Evolutionary conservation across 2,329 filamentous ascomycete genomes (phyloP), one percentile per base, ranked within the genome.

Genomic region (Monosporascus sp.): DNA sequence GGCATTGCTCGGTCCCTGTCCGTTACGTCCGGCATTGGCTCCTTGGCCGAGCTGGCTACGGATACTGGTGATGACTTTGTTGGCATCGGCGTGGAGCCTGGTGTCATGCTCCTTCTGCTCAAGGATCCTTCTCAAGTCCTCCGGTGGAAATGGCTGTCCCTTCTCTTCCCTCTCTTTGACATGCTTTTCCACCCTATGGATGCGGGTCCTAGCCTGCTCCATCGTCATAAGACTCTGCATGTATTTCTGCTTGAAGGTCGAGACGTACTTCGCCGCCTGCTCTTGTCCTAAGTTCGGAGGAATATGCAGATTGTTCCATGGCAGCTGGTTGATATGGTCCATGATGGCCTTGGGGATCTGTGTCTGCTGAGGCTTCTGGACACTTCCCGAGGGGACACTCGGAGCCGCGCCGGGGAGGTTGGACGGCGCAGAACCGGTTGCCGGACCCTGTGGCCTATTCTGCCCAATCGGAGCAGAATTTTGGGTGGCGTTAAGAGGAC

Each of bases 121-220:
- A 24, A 56, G 50, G 5, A 58, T 39, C 18, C 57, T 61, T 24
- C 64, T 64, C 7, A 58, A 5, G 20, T 68, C 65, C 0, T 67
- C 66, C 0, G 51, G 25, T 6, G 57, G 18, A 1, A 59, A 41
- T 0, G 57, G 53, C 6, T 58, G 59, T 2, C 60, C 60, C 38
- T 62, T 66, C 5, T 61, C 55, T 31, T 59, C 52, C 2, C 62
- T 58, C 0, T 68, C 64, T 44, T 66, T 68, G 24, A 67, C 7
- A 9, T 61, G 14, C 1, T 42, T 47, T 3, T 68, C 62, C 2
- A 63, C 15, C 24, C 58, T 63, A 1, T 44, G 18, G 5, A 54
- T 47, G 20, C 58, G 51, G 9, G 36, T 51, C 52, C 60, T 64
- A 1, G 54, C 51, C 11, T 24, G 31, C 34, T 69, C 67, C 66